Percentiles rank a stretch among this genome's conserved stretches.
Evolutionary conservation across 140 eudicot genomes (phyloP).

Genomic region (Anethum foeniculum): DNA sequence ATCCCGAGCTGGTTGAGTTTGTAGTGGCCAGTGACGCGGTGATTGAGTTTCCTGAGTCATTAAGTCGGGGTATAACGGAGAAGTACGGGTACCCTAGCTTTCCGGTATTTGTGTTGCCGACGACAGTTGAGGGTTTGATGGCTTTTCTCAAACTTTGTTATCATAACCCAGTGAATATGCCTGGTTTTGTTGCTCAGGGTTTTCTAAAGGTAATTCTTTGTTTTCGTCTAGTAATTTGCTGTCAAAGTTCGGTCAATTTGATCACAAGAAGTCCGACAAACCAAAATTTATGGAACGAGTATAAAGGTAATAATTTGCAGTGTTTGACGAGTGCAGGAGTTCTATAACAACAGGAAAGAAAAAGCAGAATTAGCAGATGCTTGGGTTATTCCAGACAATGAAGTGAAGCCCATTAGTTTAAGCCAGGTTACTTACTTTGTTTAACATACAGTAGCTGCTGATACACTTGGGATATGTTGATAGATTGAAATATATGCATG

Average conservation of each 20-base stretch:
- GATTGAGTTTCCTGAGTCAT: constrained; percentile 36
- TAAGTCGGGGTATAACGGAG: constrained; percentile 10
- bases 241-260: too few species aligned
- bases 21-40: constrained; percentile 35
- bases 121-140: constrained; percentile 19
- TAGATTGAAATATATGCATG: not conserved
- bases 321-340: constrained; percentile 20
- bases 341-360: constrained; percentile 36
- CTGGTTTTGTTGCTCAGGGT: constrained; percentile 31
- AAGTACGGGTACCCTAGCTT: constrained; percentile 24
- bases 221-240: too few species aligned
- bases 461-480: too few species aligned
- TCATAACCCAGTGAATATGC: constrained; percentile 33
- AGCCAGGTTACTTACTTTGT: constrained; percentile 25
- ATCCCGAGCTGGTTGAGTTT: constrained; percentile 40
- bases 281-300: too few species aligned
- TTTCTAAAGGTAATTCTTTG: constrained; percentile 23
- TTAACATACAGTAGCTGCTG: not conserved
- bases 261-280: too few species aligned
- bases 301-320: too few species aligned
- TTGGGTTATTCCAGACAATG: constrained; percentile 36
- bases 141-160: constrained; percentile 20
- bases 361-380: constrained; percentile 38
- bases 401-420: constrained; percentile 20
- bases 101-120: constrained; percentile 46